Conservation (phyloP, 2,329 filamentous ascomycete species). For the Alternaria sp. region DNA sequence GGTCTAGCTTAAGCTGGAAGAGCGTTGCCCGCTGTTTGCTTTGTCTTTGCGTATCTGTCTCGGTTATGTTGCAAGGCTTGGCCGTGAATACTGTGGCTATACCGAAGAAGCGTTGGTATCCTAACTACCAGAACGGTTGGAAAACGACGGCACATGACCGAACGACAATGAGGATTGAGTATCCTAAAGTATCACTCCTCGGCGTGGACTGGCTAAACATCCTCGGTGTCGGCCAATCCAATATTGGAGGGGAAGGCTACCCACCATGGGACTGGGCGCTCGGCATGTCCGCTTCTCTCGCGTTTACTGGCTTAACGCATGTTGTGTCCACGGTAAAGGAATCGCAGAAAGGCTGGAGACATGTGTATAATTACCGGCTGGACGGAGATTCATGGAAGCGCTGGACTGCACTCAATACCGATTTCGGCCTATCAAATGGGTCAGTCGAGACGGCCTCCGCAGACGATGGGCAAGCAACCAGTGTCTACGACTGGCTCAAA, state of each 20-base stretch:
- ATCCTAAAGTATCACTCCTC: conserved; percentile 2
- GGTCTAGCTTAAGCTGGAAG: background rate
- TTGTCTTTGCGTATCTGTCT: conserved; percentile 10
- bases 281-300: conserved; percentile 5
- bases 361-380: background rate
- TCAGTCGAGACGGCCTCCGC: conserved; percentile 2
- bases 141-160: background rate
- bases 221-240: background rate
- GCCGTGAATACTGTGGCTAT: conserved; percentile 8
- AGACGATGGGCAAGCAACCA: background rate
- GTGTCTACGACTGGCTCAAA: conserved; percentile 1
- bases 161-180: background rate
- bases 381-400: background rate
- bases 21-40: conserved; percentile 1
- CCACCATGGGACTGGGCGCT: background rate
- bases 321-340: background rate
- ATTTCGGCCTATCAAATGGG: background rate
- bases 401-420: conserved; percentile 8
- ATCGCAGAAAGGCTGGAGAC: background rate
- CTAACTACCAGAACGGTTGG: background rate
- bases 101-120: conserved; percentile 14
- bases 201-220: background rate
- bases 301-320: background rate
- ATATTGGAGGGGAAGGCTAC: background rate
- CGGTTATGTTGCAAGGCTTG: conserved; percentile 4